Evolutionary conservation across 2,329 filamentous ascomycete species (phyloP).

Genomic region (Metarhizium sp.): DNA sequence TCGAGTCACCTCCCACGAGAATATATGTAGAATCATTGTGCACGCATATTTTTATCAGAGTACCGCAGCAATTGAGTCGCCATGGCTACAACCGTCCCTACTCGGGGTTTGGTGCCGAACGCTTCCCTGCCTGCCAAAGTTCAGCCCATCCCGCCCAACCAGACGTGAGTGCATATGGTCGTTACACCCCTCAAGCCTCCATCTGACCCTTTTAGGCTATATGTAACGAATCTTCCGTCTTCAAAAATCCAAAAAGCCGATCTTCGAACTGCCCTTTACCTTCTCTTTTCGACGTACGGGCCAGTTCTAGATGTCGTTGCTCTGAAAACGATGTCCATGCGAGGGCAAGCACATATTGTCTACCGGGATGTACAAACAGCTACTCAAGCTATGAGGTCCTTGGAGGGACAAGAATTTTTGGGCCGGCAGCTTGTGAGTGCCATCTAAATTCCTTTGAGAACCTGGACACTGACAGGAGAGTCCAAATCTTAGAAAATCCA

Average conservation of each 20-base stretch:
- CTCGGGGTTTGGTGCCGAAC: slow-evolving; percentile 30
- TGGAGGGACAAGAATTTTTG: slow-evolving; percentile 80
- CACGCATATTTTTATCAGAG: not conserved
- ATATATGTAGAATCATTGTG: not conserved
- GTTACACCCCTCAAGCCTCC: not conserved
- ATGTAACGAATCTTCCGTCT: slow-evolving; percentile 75
- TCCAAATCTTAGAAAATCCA: slow-evolving; percentile 61
- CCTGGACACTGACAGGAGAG: not conserved
- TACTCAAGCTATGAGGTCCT: slow-evolving; percentile 82
- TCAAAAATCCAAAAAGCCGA: slow-evolving; percentile 87
- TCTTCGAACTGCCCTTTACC: slow-evolving; percentile 78
- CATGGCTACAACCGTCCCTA: slow-evolving; percentile 29
- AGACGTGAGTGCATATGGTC: slow-evolving; percentile 48
- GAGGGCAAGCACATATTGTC: slow-evolving; percentile 88
- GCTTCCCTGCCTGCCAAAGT: slow-evolving; percentile 39
- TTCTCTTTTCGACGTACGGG: slow-evolving; percentile 89
- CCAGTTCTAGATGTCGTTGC: slow-evolving; percentile 86
- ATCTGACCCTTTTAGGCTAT: slow-evolving; percentile 51
- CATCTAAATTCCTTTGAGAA: not conserved
- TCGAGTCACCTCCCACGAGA: not conserved
- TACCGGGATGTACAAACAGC: slow-evolving; percentile 86
- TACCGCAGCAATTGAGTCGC: slow-evolving; percentile 6
- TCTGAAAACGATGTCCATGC: slow-evolving; percentile 84
- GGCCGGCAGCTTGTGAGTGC: slow-evolving; percentile 70
- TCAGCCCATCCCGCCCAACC: slow-evolving; percentile 55